Base-by-base conservation (phyloP, 257 asterid species). In the Anisodus acutangulus region DNA sequence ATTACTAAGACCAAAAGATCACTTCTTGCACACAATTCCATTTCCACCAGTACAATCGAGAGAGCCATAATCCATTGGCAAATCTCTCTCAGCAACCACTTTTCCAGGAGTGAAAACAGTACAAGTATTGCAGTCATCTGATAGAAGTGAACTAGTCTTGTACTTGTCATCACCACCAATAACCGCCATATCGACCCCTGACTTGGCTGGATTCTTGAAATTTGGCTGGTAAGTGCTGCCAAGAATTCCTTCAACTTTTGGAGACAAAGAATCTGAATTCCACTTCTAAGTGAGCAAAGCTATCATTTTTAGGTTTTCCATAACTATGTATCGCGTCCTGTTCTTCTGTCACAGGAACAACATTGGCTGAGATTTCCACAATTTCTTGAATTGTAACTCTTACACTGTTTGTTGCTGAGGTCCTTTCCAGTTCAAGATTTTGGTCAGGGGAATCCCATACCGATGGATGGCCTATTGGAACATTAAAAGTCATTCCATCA, bases 201-300 rank as follows among this genome's bases (percentile, higher is more conserved):
- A 37, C 84, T 85, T 85, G 22, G 82, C 87, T 43, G 88, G 85
- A 53, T 85, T 85, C 51, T 15, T 8, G 57, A 85, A 85, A 85
- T 47, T 74, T 19, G 88, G 88, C 63, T 19, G 64, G 78, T 85
- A 85, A 49, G 88, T 85, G n/a, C 85, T 80, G 55, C 88, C 88
- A 26, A 85, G 69, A 35, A 81, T 78, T 8, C 87, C 87, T 19
- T 82, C 88, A 54, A 85, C 88, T 26, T 82, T 82, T 16, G 85
- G 17, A 3, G 88, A 85, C 57, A 85, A 82, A 63, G 57, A 79
- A 67, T 31, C 87, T 84, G 15, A 84, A 79, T 59, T 84, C 84
- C 45, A 84, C 87, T 31, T 84, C 84, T 78, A 84, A 84, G 84
- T 84, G 87, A 35, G 84, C 84, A 79, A 84, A 84, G 26, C 87